phyloP scores from a whole-genome alignment of 75 land plant genomes.

The Sequoia sempervirens region DNA sequence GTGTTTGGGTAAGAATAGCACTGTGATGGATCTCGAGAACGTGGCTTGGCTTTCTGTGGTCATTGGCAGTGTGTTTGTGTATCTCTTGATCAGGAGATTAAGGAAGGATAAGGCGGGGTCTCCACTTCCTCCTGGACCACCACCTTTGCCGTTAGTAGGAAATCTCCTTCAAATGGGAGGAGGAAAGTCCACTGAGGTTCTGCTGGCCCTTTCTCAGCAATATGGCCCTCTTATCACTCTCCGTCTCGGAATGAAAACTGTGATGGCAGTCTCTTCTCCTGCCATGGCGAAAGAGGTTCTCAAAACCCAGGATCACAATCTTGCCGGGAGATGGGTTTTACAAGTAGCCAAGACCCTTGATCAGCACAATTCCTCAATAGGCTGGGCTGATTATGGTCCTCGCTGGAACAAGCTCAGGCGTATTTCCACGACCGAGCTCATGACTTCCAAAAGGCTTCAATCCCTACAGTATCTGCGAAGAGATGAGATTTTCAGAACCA shows the following conservation, averaged over 20 bases:
- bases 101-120: background rate
- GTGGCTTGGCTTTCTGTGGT: background rate
- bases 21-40: background rate
- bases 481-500: slow-evolving; percentile 17
- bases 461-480: background rate
- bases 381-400: background rate
- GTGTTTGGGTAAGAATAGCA: no score
- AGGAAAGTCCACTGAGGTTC: background rate
- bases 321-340: background rate
- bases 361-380: background rate
- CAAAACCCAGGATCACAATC: background rate
- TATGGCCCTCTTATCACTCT: background rate
- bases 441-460: background rate
- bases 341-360: background rate
- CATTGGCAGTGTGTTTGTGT: background rate
- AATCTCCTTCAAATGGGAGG: background rate
- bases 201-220: background rate
- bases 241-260: background rate
- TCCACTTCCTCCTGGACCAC: background rate
- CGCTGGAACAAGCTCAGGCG: background rate
- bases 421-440: background rate
- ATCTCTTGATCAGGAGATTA: background rate
- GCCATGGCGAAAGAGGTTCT: slow-evolving; percentile 1
- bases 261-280: background rate
- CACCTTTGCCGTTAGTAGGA: background rate